A percentile compares a stretch with the other conserved stretches of the same genome.
phyloP scores from a whole-genome alignment of 768 basidiomycete species.

The Calocybe gangraenosa region DNA sequence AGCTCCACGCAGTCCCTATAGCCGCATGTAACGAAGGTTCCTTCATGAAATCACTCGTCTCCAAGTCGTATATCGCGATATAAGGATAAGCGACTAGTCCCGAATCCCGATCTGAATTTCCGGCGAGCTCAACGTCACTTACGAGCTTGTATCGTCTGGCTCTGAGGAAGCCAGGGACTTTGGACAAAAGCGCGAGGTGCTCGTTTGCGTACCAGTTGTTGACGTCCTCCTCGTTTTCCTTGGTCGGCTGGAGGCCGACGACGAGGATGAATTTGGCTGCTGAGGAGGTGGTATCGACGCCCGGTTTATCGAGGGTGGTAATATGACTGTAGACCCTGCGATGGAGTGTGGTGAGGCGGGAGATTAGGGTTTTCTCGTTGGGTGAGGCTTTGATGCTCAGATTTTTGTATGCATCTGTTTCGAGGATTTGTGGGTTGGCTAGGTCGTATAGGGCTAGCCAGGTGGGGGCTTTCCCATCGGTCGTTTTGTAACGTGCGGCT shows the following conservation, averaged over 20 bases:
- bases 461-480: conserved; percentile 21
- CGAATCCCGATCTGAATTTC: conserved; percentile 7
- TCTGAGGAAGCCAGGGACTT: conserved; percentile 28
- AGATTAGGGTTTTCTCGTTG: conserved; percentile 22
- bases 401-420: conserved; percentile 20
- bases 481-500: conserved; percentile 25
- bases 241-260: conserved; percentile 7
- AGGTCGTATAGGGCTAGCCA: conserved; percentile 29
- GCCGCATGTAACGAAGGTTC: conserved; percentile 10
- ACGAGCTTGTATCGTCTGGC: conserved; percentile 23
- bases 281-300: conserved; percentile 2
- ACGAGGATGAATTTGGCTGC: conserved; percentile 18
- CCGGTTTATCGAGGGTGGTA: conserved; percentile 13
- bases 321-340: conserved; percentile 23
- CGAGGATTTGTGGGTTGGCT: conserved; percentile 17
- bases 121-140: conserved; percentile 9
- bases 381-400: conserved; percentile 20
- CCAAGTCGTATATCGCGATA: conserved; percentile 16
- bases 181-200: conserved; percentile 21
- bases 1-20: conserved; percentile 8
- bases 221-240: conserved; percentile 22
- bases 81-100: background rate
- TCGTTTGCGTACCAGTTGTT: conserved; percentile 28
- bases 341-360: conserved; percentile 19
- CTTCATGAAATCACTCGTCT: conserved; percentile 1